Conservation (phyloP, 2,329 filamentous ascomycete species). For the Botrytis paeoniae region DNA sequence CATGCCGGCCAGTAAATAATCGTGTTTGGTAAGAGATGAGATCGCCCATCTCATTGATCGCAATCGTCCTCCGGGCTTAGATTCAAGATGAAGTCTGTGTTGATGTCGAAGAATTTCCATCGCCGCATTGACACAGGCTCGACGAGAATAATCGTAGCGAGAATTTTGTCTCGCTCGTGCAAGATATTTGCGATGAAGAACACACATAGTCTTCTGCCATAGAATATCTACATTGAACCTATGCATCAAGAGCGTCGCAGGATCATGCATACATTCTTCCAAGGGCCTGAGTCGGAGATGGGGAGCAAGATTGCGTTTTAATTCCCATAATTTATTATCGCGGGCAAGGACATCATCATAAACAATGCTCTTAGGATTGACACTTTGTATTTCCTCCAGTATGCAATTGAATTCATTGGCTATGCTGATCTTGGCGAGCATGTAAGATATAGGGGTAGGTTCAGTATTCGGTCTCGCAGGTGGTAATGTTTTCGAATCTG, state of each 20-base stretch:
- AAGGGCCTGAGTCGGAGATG: slow-evolving; percentile 74
- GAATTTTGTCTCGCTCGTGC: slow-evolving; percentile 73
- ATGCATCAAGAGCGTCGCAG: slow-evolving; percentile 81
- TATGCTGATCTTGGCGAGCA: slow-evolving; percentile 66
- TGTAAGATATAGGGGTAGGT: slow-evolving; percentile 73
- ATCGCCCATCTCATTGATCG: slow-evolving; percentile 75
- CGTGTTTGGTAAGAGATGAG: slow-evolving; percentile 73
- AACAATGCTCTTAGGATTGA: slow-evolving; percentile 50
- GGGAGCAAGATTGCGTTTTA: slow-evolving; percentile 68
- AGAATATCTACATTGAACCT: slow-evolving; percentile 81
- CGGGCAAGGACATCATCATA: slow-evolving; percentile 65
- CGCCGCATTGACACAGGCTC: slow-evolving; percentile 81
- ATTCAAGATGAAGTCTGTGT: slow-evolving; percentile 70
- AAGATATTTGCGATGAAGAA: slow-evolving; percentile 86
- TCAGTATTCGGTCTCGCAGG: slow-evolving; percentile 65
- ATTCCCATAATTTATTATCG: slow-evolving; percentile 58
- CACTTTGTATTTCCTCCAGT: slow-evolving; percentile 59
- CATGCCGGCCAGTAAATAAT: slow-evolving; percentile 79
- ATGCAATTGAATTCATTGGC: slow-evolving; percentile 69
- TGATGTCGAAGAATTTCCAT: slow-evolving; percentile 79
- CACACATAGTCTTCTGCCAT: slow-evolving; percentile 83
- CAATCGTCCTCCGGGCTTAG: slow-evolving; percentile 67
- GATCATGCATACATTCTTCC: slow-evolving; percentile 71
- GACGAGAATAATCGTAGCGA: slow-evolving; percentile 79
- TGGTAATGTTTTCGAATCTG: slow-evolving; percentile 65